These are phyloP conservation scores for Grosmannia penicillata DNA, from an alignment of 2,329 filamentous ascomycete species.

Conservation along the genomic window DNA sequence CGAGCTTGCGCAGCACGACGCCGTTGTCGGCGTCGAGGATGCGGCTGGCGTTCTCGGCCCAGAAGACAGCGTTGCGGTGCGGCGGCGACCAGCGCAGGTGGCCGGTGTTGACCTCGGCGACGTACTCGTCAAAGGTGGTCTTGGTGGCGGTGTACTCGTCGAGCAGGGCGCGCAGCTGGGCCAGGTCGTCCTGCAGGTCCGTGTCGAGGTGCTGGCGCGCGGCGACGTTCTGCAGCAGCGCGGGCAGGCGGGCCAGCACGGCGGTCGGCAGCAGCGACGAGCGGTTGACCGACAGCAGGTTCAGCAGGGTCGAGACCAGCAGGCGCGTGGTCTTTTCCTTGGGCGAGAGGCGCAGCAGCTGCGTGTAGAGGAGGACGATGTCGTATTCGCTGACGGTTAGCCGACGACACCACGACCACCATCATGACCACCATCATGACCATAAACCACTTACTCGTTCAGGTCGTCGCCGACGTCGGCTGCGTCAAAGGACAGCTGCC, in stretches of 20 bases:
- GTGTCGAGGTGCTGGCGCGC: slow-evolving; percentile 49
- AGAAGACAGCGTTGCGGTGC: slow-evolving; percentile 75
- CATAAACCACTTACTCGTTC: slow-evolving; percentile 52
- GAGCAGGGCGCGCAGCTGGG: slow-evolving; percentile 44
- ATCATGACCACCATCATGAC: no score
- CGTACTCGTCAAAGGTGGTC: slow-evolving; percentile 77
- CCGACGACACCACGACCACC: no score
- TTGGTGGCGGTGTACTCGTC: slow-evolving; percentile 56
- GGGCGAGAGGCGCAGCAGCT: slow-evolving; percentile 78
- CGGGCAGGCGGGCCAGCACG: slow-evolving; percentile 68
- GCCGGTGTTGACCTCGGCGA: slow-evolving; percentile 71
- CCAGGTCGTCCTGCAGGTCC: slow-evolving; percentile 48
- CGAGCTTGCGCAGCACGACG: slow-evolving; percentile 62
- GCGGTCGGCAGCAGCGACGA: slow-evolving; percentile 69
- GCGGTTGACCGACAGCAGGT: slow-evolving; percentile 59
- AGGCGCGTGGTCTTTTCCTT: slow-evolving; percentile 97
- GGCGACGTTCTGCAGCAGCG: slow-evolving; percentile 46
- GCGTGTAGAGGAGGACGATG: slow-evolving; percentile 80
- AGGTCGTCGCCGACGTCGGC: slow-evolving; percentile 58
- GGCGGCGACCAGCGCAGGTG: slow-evolving; percentile 89
- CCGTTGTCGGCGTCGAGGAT: slow-evolving; percentile 77
- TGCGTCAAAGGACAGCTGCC: slow-evolving; percentile 94
- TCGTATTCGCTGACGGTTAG: slow-evolving; percentile 66
- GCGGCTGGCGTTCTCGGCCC: slow-evolving; percentile 77
- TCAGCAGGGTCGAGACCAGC: slow-evolving; percentile 76